These are phyloP conservation scores for Cynanchum wilfordii DNA, from an alignment of 257 asterid genomes.

Conservation along the genomic window DNA sequence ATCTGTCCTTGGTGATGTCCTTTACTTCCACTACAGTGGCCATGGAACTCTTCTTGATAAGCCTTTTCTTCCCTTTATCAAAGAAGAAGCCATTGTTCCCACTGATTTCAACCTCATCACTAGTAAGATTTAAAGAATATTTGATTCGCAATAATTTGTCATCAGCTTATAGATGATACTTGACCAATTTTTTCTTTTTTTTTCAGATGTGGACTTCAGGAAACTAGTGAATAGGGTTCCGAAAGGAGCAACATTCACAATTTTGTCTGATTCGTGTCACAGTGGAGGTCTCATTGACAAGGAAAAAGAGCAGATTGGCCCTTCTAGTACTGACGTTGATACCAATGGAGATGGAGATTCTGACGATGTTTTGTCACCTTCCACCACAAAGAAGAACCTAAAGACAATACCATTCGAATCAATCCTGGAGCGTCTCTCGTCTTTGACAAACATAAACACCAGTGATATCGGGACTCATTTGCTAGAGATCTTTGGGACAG, in stretches of 20 bases:
- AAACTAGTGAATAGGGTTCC: constrained; percentile 67
- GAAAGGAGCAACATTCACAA: constrained; percentile 64
- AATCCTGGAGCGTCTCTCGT: constrained; percentile 40
- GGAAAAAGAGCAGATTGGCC: constrained; percentile 83
- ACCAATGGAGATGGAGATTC: not conserved
- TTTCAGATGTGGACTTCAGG: constrained; percentile 65
- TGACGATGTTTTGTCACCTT: not conserved
- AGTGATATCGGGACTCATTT: constrained; percentile 49
- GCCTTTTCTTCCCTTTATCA: constrained; percentile 22
- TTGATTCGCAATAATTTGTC: too few relatives aligned
- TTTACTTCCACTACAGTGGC: constrained; percentile 75
- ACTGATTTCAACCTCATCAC: constrained; percentile 73
- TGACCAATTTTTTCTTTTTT: not conserved
- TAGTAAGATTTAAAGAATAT: constrained; percentile 36
- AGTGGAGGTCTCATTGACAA: constrained; percentile 92
- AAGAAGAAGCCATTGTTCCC: constrained; percentile 77
- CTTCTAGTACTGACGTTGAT: constrained; percentile 18
- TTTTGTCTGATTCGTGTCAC: constrained; percentile 86
- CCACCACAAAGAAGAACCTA: constrained; percentile 27
- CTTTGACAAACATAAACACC: constrained; percentile 50
- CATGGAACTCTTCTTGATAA: constrained; percentile 51
- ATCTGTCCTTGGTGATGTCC: constrained; percentile 49
- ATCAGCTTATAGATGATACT: not conserved
- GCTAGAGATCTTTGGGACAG: constrained; percentile 53
- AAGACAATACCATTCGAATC: constrained; percentile 50